Conservation (phyloP, 805 yeast genomes). For the Myxozyma melibiosi region DNA sequence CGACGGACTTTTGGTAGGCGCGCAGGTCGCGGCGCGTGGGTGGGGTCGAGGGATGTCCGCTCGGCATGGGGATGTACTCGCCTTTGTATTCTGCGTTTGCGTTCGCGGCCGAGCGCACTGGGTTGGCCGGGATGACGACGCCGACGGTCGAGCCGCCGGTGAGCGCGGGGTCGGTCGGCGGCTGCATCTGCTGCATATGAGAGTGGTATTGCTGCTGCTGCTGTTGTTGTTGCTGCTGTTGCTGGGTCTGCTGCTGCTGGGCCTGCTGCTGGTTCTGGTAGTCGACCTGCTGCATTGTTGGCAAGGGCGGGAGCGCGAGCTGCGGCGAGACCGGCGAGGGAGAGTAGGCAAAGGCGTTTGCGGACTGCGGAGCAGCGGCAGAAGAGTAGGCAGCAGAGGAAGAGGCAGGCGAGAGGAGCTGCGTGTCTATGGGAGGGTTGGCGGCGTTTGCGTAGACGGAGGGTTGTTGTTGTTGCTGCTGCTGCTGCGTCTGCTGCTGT, state of each 20-base stretch:
- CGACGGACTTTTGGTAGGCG: slow-evolving; percentile 8
- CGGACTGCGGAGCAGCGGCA: slow-evolving; percentile 13
- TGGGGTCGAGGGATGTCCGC: slow-evolving; percentile 5
- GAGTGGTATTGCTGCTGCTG: slow-evolving; percentile 1
- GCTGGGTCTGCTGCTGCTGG: slow-evolving; percentile 3
- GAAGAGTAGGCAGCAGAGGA: slow-evolving; percentile 7
- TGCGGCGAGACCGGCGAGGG: slow-evolving; percentile 20
- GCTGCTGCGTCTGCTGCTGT: slow-evolving; percentile 17
- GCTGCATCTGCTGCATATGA: slow-evolving; percentile 12
- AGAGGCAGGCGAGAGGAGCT: slow-evolving; percentile 29
- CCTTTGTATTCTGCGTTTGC: slow-evolving; percentile 20
- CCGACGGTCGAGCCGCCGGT: slow-evolving; percentile 23
- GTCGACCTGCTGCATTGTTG: slow-evolving; percentile 7
- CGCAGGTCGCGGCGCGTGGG: slow-evolving; percentile 22
- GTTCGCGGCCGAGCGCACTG: slow-evolving; percentile 29
- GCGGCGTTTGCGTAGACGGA: slow-evolving; percentile 23
- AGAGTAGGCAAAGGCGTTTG: slow-evolving; percentile 19
- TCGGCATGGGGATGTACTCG: not conserved
- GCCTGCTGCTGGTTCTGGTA: slow-evolving; percentile 13
- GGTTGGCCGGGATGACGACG: slow-evolving; percentile 24
- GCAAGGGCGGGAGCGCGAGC: slow-evolving; percentile 16
- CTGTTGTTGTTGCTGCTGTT: not conserved
- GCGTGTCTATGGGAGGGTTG: slow-evolving; percentile 34
- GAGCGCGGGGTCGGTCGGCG: slow-evolving; percentile 32
- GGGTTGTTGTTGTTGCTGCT: slow-evolving; percentile 10